A percentile compares a stretch with the other conserved stretches of the same genome.
Conservation (phyloP, 2,329 filamentous ascomycete species). For the Aspergillus sojae region DNA sequence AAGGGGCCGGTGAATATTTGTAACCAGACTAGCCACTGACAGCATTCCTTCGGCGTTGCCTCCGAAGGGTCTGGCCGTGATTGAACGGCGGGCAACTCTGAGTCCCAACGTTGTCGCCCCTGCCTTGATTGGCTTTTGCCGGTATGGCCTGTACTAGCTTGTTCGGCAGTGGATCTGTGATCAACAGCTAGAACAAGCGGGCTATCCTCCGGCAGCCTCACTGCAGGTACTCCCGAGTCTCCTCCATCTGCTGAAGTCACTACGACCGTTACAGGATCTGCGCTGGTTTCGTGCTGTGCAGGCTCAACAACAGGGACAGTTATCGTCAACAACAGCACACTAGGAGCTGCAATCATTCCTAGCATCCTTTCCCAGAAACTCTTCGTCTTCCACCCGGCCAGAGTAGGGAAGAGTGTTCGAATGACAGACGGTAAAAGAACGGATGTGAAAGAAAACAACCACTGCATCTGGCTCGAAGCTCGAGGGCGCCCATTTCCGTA, state of each 20-base stretch:
- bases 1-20: conserved; percentile 87
- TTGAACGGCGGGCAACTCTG: conserved; percentile 41
- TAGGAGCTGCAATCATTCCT: conserved; percentile 81
- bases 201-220: conserved; percentile 41
- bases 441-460: conserved; percentile 80
- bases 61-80: conserved; percentile 22
- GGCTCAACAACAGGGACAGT: conserved; percentile 90
- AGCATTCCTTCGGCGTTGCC: conserved; percentile 66
- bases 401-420: conserved; percentile 81
- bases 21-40: conserved; percentile 82
- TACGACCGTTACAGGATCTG: conserved; percentile 39
- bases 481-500: conserved; percentile 45
- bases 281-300: conserved; percentile 54
- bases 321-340: conserved; percentile 84
- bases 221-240: conserved; percentile 25
- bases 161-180: conserved; percentile 10
- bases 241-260: conserved; percentile 26
- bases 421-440: conserved; percentile 72
- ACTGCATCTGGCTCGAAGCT: conserved; percentile 54
- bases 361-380: conserved; percentile 81
- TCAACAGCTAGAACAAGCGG: conserved; percentile 32
- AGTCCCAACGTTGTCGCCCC: conserved; percentile 36
- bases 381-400: conserved; percentile 81
- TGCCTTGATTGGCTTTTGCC: conserved; percentile 22
- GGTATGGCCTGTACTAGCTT: conserved; percentile 12